Evolutionary conservation across 768 basidiomycete species (phyloP), one percentile per base, ranked within the genome.

Genomic region (Rhizopogon vinicolor): DNA sequence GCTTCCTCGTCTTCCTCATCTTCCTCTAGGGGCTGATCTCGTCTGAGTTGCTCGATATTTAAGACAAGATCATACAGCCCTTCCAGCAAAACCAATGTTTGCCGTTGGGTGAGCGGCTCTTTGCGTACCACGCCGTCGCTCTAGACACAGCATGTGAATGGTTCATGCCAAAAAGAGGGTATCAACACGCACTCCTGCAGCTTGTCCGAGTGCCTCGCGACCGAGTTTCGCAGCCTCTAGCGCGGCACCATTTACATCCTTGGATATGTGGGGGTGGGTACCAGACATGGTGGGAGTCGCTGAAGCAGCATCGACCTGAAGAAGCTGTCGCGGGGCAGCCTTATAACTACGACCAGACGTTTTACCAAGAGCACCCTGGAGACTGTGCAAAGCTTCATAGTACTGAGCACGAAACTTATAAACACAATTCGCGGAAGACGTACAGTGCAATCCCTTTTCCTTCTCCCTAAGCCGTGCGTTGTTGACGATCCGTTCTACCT

Each of bases 401-500:
- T n/a, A 18, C 12, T 37, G 37, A 40, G 22, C 25, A 12, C 22
- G 56, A 49, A 39, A 41, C 9, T 13, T 18, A 52, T 43, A 22
- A 45, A 44, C 13, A 54, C 14, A 10, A 8, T 14, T 33, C 25
- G 6, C 29, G 55, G 35, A 62, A 71, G 54, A 61, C 63, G 80
- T 78, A 66, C 63, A 80, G 60, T 85, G 82, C 53, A 85, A 56
- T 16, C 85, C 86, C 66, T 93, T 91, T 65, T 93, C 91, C 70
- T 87, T 91, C 67, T 93, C 92, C 60, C 93, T 76, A 66, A 87
- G 78, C 61, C 91, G 83, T 0, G 94, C 91, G 67, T 91, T 93
- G 62, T 85, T 94, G 19, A 99, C 96, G 58, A 99, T 91, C 59
- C 95, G 78, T 74, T 98, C 96, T 14, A 99, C 95, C 68, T 99